Conservation (phyloP, 2,329 filamentous ascomycete species). For the Phialophora expanda region DNA sequence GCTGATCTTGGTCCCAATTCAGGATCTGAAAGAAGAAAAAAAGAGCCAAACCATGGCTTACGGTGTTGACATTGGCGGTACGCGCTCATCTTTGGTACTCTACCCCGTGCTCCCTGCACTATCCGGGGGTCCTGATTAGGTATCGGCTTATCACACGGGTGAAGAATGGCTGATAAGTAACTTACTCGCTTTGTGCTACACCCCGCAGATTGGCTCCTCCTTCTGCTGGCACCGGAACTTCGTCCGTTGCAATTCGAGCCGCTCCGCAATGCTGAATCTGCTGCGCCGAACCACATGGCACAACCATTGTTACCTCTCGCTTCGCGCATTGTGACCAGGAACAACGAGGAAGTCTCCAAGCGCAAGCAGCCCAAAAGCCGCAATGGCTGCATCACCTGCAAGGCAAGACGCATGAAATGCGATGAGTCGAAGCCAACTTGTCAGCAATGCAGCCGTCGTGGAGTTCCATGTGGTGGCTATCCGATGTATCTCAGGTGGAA, state of each 20-base stretch:
- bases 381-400: slow-evolving; percentile 67
- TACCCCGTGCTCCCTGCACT: not conserved
- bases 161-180: not conserved
- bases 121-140: not conserved
- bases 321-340: not conserved
- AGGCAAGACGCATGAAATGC: slow-evolving; percentile 73
- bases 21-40: not conserved
- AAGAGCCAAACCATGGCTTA: not conserved
- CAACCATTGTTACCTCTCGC: slow-evolving; percentile 4
- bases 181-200: not conserved
- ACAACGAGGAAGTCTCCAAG: slow-evolving; percentile 12
- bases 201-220: not conserved
- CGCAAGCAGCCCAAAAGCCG: slow-evolving; percentile 26
- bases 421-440: slow-evolving; percentile 73
- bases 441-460: slow-evolving; percentile 68
- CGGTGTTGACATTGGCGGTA: not conserved
- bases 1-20: not conserved
- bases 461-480: slow-evolving; percentile 71
- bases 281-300: slow-evolving; percentile 1
- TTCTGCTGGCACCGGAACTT: not conserved
- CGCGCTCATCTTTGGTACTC: not conserved
- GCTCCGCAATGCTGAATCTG: not conserved
- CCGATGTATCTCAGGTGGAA: slow-evolving; percentile 22
- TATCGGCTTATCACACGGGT: not conserved
- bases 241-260: not conserved